These are phyloP conservation scores for Bremia lactucae DNA, from an alignment of 352 stramenopile genomes.

Conservation along the genomic window DNA sequence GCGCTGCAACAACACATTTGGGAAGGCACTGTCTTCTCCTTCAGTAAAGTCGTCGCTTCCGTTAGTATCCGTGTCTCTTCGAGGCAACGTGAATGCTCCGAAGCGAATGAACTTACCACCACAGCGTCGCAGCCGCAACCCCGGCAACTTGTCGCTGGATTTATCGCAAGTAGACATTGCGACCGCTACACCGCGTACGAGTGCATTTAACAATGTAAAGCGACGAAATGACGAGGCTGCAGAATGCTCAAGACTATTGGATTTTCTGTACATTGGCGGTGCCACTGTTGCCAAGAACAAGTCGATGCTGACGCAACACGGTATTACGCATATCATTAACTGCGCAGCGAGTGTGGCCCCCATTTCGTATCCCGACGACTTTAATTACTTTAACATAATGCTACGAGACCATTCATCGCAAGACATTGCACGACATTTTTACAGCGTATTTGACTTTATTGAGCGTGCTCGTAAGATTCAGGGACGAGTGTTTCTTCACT, in stretches of 20 bases:
- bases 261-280: slow-evolving; percentile 84
- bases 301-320: slow-evolving; percentile 43
- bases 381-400: slow-evolving; percentile 79
- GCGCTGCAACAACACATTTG: slow-evolving; percentile 6
- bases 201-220: slow-evolving; percentile 8
- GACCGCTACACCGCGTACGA: slow-evolving; percentile 15
- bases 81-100: slow-evolving; percentile 15
- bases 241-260: slow-evolving; percentile 69
- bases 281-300: slow-evolving; percentile 71
- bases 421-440: slow-evolving; percentile 79
- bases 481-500: slow-evolving; percentile 80
- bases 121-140: slow-evolving; percentile 53
- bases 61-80: slow-evolving; percentile 3
- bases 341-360: slow-evolving; percentile 70
- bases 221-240: slow-evolving; percentile 49
- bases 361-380: slow-evolving; percentile 64
- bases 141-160: slow-evolving; percentile 73
- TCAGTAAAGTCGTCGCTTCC: slow-evolving; percentile 13
- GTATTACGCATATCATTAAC: slow-evolving; percentile 87
- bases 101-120: slow-evolving; percentile 40
- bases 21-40: slow-evolving; percentile 11
- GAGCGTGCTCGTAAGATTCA: slow-evolving; percentile 52
- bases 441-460: slow-evolving; percentile 85
- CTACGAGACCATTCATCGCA: slow-evolving; percentile 84
- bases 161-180: slow-evolving; percentile 61